These are phyloP conservation scores for Rhodocollybia butyracea DNA, from an alignment of 768 basidiomycete species.

Conservation along the genomic window DNA sequence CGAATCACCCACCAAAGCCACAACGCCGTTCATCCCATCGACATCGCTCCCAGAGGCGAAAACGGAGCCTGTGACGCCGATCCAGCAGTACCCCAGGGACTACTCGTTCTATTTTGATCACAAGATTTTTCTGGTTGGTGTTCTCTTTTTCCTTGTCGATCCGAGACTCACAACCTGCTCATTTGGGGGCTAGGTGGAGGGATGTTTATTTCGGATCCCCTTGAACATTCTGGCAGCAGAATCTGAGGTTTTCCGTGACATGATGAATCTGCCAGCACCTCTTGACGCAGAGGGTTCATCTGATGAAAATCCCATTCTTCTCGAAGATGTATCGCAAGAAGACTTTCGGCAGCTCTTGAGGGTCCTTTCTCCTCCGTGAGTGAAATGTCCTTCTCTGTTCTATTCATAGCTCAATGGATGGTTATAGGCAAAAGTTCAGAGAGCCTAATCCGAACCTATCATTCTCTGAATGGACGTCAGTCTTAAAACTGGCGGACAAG, in stretches of 20 bases:
- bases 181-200: not conserved
- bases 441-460: not conserved
- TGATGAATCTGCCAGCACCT: not conserved
- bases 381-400: not conserved
- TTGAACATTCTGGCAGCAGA: not conserved
- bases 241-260: not conserved
- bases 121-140: not conserved
- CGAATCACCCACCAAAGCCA: not conserved
- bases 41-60: not conserved
- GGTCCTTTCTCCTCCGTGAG: conserved; percentile 4
- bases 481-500: not conserved
- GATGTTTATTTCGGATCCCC: not conserved
- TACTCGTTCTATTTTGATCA: not conserved
- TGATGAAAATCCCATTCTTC: conserved; percentile 13
- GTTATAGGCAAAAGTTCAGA: not conserved
- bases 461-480: conserved; percentile 1
- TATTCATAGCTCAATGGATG: not conserved
- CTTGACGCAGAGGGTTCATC: not conserved
- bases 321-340: conserved; percentile 18
- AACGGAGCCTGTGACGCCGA: not conserved
- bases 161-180: not conserved
- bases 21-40: not conserved
- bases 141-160: not conserved
- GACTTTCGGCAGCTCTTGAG: conserved; percentile 13
- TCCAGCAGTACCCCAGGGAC: not conserved